A percentile compares a stretch with the other conserved stretches of the same genome.
phyloP scores from a whole-genome alignment of 352 stramenopile genomes.

The Phytophthora agathidicida region DNA sequence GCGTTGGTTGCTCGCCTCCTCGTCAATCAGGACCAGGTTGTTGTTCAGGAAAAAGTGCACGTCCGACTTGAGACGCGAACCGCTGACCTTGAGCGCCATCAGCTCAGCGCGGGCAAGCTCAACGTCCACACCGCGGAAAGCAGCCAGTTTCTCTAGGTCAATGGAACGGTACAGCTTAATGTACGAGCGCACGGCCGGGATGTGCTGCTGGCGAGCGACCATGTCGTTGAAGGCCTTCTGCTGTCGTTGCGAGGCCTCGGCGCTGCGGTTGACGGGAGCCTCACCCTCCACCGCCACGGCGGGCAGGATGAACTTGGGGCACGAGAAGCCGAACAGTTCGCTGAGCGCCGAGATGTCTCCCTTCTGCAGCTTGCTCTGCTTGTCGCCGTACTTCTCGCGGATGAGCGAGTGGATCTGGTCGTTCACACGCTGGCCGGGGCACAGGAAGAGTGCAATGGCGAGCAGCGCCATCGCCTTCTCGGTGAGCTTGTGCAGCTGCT shows the following conservation, averaged over 20 bases:
- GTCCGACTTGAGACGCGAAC: conserved; percentile 67
- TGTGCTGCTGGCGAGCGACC: conserved; percentile 85
- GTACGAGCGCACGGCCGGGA: conserved; percentile 94
- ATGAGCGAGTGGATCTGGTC: conserved; percentile 89
- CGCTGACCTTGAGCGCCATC: conserved; percentile 83
- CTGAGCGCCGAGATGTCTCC: conserved; percentile 80
- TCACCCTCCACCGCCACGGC: conserved; percentile 66
- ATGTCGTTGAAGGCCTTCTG: conserved; percentile 91
- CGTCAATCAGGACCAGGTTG: conserved; percentile 83
- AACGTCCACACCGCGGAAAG: conserved; percentile 86
- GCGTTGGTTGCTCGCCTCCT: conserved; percentile 85
- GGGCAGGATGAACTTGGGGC: conserved; percentile 95
- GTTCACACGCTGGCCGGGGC: conserved; percentile 84
- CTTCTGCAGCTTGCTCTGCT: conserved; percentile 87
- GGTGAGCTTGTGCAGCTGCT: conserved; percentile 95
- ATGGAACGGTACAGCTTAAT: conserved; percentile 98
- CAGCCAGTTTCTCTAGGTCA: conserved; percentile 93
- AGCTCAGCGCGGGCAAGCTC: conserved; percentile 75
- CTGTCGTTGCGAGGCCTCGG: conserved; percentile 77
- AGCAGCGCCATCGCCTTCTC: conserved; percentile 96
- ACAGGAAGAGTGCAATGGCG: conserved; percentile 90
- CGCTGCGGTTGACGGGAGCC: conserved; percentile 55
- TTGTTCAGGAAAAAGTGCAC: conserved; percentile 86
- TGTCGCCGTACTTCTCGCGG: conserved; percentile 95
- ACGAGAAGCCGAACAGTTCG: conserved; percentile 93